Conservation (phyloP, 139 green algal genomes). For the Coelastrella sp. region DNA sequence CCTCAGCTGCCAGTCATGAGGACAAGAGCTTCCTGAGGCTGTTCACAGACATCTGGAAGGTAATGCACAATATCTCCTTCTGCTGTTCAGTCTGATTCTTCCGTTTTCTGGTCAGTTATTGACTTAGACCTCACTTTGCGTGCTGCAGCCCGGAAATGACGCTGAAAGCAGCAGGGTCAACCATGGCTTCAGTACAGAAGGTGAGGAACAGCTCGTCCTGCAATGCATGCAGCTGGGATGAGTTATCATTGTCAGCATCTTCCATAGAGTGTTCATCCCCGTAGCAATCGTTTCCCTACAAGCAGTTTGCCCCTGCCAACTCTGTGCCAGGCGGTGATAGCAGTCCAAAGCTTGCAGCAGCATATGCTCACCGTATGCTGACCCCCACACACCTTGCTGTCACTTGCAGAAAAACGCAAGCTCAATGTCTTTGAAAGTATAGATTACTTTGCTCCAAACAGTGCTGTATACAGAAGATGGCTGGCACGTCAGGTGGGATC, state of each 20-base stretch:
- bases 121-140: constrained; percentile 69
- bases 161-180: constrained; percentile 68
- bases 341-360: too few relatives aligned
- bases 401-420: constrained; percentile 68
- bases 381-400: too few relatives aligned
- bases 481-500: constrained; percentile 68
- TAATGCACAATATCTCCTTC: constrained; percentile 5
- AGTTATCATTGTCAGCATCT: too few relatives aligned
- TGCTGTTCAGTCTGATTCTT: constrained; percentile 61
- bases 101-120: constrained; percentile 80
- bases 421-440: constrained; percentile 83
- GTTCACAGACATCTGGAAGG: constrained; percentile 38
- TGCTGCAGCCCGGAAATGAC: constrained; percentile 37
- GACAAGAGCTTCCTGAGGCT: constrained; percentile 1
- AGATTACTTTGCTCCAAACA: constrained; percentile 91
- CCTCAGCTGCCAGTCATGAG: constrained; percentile 6
- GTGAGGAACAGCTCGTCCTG: neutral
- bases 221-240: too few relatives aligned
- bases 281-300: too few relatives aligned
- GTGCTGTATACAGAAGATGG: constrained; percentile 83
- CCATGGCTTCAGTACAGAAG: constrained; percentile 75
- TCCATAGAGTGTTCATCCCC: too few relatives aligned
- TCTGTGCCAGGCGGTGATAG: too few relatives aligned
- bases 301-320: too few relatives aligned
- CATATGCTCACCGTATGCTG: too few relatives aligned